Evolutionary conservation across 1,284 basidiomycete genomes (phyloP).

Genomic region (Neonothopanus nambi): DNA sequence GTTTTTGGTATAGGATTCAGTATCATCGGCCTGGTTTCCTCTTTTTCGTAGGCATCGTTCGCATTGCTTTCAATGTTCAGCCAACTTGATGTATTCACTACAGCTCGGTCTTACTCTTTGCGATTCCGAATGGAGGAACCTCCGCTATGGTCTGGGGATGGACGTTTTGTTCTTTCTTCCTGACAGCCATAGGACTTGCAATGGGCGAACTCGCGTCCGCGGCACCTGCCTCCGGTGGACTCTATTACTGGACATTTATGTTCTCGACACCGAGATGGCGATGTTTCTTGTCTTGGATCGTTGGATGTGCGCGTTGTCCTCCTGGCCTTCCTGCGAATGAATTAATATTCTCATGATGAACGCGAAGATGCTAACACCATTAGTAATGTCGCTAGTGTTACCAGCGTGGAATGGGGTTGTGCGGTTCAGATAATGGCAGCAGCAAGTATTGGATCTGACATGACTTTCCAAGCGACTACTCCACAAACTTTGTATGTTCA

Average conservation of each 20-base stretch:
- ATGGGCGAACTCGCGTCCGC: slow-evolving; percentile 55
- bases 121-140: slow-evolving; percentile 47
- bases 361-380: slow-evolving; percentile 38
- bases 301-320: slow-evolving; percentile 36
- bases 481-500: slow-evolving; percentile 32
- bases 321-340: not conserved
- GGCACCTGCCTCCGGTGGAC: slow-evolving; percentile 46
- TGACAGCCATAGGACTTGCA: slow-evolving; percentile 49
- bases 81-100: slow-evolving; percentile 11
- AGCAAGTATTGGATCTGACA: slow-evolving; percentile 32
- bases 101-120: slow-evolving; percentile 40
- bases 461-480: slow-evolving; percentile 29
- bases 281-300: slow-evolving; percentile 40
- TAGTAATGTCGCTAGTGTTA: slow-evolving; percentile 38
- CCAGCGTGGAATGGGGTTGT: slow-evolving; percentile 46
- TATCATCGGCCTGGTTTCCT: slow-evolving; percentile 43
- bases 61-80: not conserved
- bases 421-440: slow-evolving; percentile 40
- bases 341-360: not conserved
- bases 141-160: slow-evolving; percentile 52
- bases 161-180: slow-evolving; percentile 38
- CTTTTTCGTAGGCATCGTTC: slow-evolving; percentile 35
- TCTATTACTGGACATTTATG: slow-evolving; percentile 42
- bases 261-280: slow-evolving; percentile 33
- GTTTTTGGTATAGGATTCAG: slow-evolving; percentile 38